Conservation (phyloP, 73 alveolate genomes). For the Effrenium voratum region DNA sequence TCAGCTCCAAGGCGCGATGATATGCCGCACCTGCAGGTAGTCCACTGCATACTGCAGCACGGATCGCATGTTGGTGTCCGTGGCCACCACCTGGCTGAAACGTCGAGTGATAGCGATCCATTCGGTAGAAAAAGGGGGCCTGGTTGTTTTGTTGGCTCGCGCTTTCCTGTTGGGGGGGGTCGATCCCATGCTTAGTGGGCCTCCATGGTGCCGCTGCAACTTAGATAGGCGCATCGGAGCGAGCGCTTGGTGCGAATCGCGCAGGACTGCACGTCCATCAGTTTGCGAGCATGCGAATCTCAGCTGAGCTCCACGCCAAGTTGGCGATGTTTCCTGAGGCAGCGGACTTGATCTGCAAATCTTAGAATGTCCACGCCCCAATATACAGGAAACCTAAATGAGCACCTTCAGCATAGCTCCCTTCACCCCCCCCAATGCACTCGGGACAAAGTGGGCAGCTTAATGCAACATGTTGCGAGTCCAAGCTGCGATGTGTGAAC, state of each 20-base stretch:
- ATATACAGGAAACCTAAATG: not conserved
- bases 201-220: too few relatives aligned
- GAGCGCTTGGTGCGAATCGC: too few relatives aligned
- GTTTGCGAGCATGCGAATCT: too few relatives aligned
- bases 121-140: not conserved
- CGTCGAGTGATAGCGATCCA: not conserved
- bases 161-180: too few relatives aligned
- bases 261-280: too few relatives aligned
- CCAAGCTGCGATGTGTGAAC: conserved; percentile 52
- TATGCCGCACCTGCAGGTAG: conserved; percentile 42
- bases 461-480: not conserved
- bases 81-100: conserved; percentile 44
- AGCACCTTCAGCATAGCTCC: not conserved
- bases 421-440: not conserved
- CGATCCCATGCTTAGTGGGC: too few relatives aligned
- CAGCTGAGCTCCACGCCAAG: too few relatives aligned
- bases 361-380: not conserved
- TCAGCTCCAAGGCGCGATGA: not conserved
- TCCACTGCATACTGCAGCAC: conserved; percentile 81
- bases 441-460: not conserved
- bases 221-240: too few relatives aligned
- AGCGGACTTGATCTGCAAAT: not conserved
- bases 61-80: conserved; percentile 48
- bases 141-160: too few relatives aligned
- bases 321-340: conserved; percentile 42